Base-by-base conservation (phyloP, 2,329 filamentous ascomycete species). In the Colletotrichum shisoi region DNA sequence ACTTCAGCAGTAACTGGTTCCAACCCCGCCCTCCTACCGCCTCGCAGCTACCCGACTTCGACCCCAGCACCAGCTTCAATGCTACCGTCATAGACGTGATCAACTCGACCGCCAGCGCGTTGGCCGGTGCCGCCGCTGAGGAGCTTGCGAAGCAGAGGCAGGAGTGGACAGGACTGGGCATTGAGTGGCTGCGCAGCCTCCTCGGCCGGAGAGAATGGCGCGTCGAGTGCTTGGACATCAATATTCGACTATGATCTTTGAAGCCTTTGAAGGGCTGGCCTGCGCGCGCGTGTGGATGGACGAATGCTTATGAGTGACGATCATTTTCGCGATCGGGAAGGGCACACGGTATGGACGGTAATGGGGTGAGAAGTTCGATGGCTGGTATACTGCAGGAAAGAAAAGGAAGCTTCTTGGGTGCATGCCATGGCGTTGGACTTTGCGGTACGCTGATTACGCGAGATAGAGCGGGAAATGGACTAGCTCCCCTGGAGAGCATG, bases 1-100 rank as follows among this genome's bases (percentile, higher is more conserved):
- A 98, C 81, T 91, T 97, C 74, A 86, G 83, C 76, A 91, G 89
- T 74, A 93, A 96, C 81, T 98, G 94, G 94, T 98, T 98, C 79
- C 89, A 94, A 72, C 90, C 94, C n/a, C 86, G 92, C 15, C 81
- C 84, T 72, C 81, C 77, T 71, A 79, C 67, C 70, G 76, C 69
- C 71, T 79, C 68, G 62, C 72, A 44, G 69, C 53, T 69, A 17
- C 67, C 67, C 65, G 70, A 75, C 31, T 70, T 74, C 57, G 66
- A 69, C 13, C 69, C 70, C 27, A 74, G 74, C 21, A 74, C 77
- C 67, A 72, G 77, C 51, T 79, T 84, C 72, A 85, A 85, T 69
- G 78, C 79, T 37, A 84, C 84, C 21, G 77, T 83, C n/a, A 70
- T 81, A 46, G 83, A 85, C 17, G 81, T 87, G 70, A 76, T 92